phyloP scores from a whole-genome alignment of 2,329 filamentous ascomycete species.

The Colletotrichum plurivorum region DNA sequence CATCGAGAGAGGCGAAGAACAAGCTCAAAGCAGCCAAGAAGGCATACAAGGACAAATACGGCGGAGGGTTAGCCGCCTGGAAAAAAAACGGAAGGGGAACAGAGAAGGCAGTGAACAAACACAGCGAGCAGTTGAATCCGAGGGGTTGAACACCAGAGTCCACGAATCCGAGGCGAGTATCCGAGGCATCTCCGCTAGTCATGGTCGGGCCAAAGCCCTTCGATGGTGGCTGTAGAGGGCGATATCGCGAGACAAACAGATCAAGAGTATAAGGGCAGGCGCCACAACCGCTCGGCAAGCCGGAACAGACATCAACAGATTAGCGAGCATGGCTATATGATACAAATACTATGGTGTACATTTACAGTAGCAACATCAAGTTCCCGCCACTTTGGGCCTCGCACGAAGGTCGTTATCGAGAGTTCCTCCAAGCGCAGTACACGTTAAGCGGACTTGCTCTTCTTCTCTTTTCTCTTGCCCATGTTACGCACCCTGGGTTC shows the following conservation, averaged over 20 bases:
- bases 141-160: not conserved
- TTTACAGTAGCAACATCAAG: constrained; percentile 28
- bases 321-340: constrained; percentile 26
- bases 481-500: constrained; percentile 88
- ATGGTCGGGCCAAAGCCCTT: too few relatives aligned
- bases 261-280: too few relatives aligned
- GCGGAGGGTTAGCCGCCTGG: constrained; percentile 21
- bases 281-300: not conserved
- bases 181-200: too few relatives aligned
- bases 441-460: constrained; percentile 50
- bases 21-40: constrained; percentile 19
- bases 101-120: not conserved
- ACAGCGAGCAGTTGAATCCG: not conserved
- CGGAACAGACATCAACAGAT: constrained; percentile 2
- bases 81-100: constrained; percentile 9
- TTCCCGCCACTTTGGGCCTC: not conserved
- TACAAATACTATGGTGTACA: constrained; percentile 38
- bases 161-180: too few relatives aligned
- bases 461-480: constrained; percentile 84
- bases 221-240: too few relatives aligned
- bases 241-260: too few relatives aligned
- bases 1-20: constrained; percentile 10
- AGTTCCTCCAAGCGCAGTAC: not conserved
- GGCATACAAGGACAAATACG: constrained; percentile 19
- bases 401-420: not conserved